Base-by-base conservation (phyloP, 768 basidiomycete species). In the Guyanaporus albipodus region DNA sequence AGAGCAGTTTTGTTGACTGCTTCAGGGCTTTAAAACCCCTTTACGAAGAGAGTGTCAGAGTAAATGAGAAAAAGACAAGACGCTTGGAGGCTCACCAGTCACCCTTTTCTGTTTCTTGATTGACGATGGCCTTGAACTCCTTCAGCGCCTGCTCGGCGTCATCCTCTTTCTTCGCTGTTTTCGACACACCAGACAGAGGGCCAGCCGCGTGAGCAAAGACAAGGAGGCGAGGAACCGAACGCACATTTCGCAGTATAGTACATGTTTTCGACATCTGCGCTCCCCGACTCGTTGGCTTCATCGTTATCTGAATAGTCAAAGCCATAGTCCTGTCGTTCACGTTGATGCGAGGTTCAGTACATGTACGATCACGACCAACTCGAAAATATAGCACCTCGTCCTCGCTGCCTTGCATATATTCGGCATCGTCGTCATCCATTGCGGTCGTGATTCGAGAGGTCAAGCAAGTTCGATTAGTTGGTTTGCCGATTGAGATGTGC, bases 1-100 rank as follows among this genome's bases (percentile, higher is more conserved):
- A 99, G 45, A 94, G 80, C 42, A 97, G 73, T 66, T 99, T 99
- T 15, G 94, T 97, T 41, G 88, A 90, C 60, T 99, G 96, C 60
- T 99, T 99, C 49, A 99, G 77, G 6, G 94, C 91, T 67, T 99
- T 99, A 80, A 99, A 99, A 2, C 94, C 96, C 95, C 94, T 97
- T 26, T 46, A 50, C 28, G 50, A 14, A 9, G 27, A 11, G 26
- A 10, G 34, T 14, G 24, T 54, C 27, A 52, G 43, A 15, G 18
- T 29, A 19, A 38, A 4, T 11, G n/a, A 6, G 19, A 15, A 9
- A 9, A 6, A 19, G 12, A 28, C 9, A 38, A 50, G 21, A 37
- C 34, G 24, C 29, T 33, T 33, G 8, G 9, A 18, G 5, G 58
- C 80, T 48, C 58, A 94, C 93, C 95, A 97, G 59, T 98, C 95